phyloP scores from a whole-genome alignment of 2,329 filamentous ascomycete genomes.

The Dactylonectria macrodidyma region DNA sequence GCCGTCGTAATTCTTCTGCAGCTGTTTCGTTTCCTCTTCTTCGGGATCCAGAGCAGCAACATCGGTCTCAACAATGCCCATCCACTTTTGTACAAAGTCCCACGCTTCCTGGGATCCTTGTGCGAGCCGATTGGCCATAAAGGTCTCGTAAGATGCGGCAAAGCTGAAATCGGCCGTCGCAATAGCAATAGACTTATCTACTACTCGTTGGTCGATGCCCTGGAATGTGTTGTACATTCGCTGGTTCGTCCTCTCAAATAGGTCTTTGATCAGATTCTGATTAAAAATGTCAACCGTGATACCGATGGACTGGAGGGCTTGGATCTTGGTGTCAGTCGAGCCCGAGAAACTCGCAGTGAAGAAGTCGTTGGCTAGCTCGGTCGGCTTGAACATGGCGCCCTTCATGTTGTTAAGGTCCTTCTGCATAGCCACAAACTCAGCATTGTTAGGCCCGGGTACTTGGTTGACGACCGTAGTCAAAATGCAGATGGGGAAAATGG shows the following conservation, averaged over 20 bases:
- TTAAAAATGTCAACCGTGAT: slow-evolving; percentile 24
- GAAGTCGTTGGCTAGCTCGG: not conserved
- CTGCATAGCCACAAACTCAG: slow-evolving; percentile 22
- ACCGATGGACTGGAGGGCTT: slow-evolving; percentile 18
- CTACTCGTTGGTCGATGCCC: slow-evolving; percentile 13
- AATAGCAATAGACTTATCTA: not conserved
- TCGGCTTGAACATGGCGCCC: slow-evolving; percentile 26
- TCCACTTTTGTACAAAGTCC: slow-evolving; percentile 25
- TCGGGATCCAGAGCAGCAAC: slow-evolving; percentile 9
- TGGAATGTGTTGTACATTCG: slow-evolving; percentile 25
- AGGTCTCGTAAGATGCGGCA: slow-evolving; percentile 13
- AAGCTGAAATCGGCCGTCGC: slow-evolving; percentile 11
- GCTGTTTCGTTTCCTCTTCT: not conserved
- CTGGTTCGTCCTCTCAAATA: slow-evolving; percentile 25
- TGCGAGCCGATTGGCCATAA: slow-evolving; percentile 15
- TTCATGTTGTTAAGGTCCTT: slow-evolving; percentile 22
- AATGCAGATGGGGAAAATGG: slow-evolving; percentile 4
- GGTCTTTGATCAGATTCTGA: not conserved
- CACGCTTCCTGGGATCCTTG: slow-evolving; percentile 4
- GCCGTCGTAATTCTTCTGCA: not conserved
- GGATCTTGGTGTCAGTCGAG: not conserved
- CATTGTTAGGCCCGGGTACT: no score
- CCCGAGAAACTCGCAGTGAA: no score
- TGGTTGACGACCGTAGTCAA: no score
- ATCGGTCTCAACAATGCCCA: not conserved